A percentile compares a stretch with the other conserved stretches of the same genome.
phyloP scores from a whole-genome alignment of 1,139 yeast species.

The Protomyces inundatus region DNA sequence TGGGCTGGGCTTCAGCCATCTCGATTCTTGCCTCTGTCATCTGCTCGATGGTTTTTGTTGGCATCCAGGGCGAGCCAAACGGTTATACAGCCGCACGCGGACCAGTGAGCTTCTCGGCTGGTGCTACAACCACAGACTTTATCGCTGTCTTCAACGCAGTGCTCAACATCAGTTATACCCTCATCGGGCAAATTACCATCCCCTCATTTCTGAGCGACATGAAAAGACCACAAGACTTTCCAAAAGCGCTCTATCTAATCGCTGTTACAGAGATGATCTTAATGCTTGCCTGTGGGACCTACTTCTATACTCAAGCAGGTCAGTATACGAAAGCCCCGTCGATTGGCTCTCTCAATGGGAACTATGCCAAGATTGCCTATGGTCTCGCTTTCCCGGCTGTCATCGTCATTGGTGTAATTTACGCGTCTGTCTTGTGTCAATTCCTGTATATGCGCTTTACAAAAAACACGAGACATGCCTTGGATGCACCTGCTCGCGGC shows the following conservation, averaged over 20 bases:
- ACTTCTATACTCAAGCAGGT: conserved; percentile 57
- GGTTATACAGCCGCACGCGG: conserved; percentile 35
- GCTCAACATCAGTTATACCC: conserved; percentile 53
- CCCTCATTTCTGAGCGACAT: conserved; percentile 57
- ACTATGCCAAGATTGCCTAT: conserved; percentile 52
- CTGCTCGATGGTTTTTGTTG: conserved; percentile 52
- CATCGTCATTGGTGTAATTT: conserved; percentile 48
- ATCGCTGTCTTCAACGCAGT: conserved; percentile 52
- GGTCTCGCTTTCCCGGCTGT: conserved; percentile 60
- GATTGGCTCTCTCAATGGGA: conserved; percentile 49
- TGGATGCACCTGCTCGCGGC: conserved; percentile 12
- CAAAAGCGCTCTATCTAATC: conserved; percentile 52
- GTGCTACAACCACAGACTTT: conserved; percentile 49
- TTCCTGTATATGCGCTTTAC: conserved; percentile 25
- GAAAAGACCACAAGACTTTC: conserved; percentile 55
- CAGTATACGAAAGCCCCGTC: conserved; percentile 57
- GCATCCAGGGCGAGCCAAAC: conserved; percentile 49
- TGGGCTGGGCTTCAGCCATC: conserved; percentile 47
- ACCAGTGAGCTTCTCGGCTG: conserved; percentile 44
- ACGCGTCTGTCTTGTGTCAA: conserved; percentile 41
- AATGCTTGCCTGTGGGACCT: conserved; percentile 52
- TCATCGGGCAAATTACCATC: conserved; percentile 59
- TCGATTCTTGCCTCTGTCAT: conserved; percentile 57
- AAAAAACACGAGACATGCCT: conserved; percentile 11
- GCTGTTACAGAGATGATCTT: conserved; percentile 49